Evolutionary conservation across 495 filamentous ascomycete species (phyloP), one percentile per base, ranked within the genome.

Genomic region (Talaromyces trachyspermus): DNA sequence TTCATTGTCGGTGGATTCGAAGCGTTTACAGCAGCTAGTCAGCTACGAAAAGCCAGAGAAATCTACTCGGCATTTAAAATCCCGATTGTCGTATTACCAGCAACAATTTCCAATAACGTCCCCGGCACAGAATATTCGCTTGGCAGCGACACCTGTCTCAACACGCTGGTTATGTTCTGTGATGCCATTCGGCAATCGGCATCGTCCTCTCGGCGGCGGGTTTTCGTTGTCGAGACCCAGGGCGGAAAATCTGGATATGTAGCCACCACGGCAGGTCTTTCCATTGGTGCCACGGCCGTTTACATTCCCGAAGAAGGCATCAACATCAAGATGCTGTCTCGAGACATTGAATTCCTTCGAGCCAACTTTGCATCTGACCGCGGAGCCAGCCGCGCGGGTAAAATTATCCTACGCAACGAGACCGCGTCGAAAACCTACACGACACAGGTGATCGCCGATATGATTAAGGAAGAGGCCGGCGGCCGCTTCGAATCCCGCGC

Each of bases 21-120:
- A 67, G 94, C 89, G 8, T 99, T 91, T 72, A 94, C 92, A 43
- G 83, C 94, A 1, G 75, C 96, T 38, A 85, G 83, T 29, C 83
- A 97, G 63, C 74, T 99, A 30, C 80, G 91, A 48, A 77, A 84
- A 65, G 90, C 85, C 3, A 75, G 89, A 44, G 75, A 80, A 8
- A 70, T 85, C 41, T 95, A 85, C 62, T 76, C 84, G 8, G 81
- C 87, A 4, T 86, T 99, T 54, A 86, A 86, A 61, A 97, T 99
- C 53, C 94, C 94, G 40, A 89, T 97, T 79, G 77, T 83, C 18
- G 75, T 95, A 19, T 73, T 97, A 11, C 94, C 94, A 14, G 94
- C 94, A n/a, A 99, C 94, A 20, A 89, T 99, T 60, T 90, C 85
- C 55, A 97, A 97, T 73, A 99, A 99, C 64, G 94, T 99, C 7